Base-by-base conservation (phyloP, 202 grass and related monocot genomes). In the Saccharum hybrid region DNA sequence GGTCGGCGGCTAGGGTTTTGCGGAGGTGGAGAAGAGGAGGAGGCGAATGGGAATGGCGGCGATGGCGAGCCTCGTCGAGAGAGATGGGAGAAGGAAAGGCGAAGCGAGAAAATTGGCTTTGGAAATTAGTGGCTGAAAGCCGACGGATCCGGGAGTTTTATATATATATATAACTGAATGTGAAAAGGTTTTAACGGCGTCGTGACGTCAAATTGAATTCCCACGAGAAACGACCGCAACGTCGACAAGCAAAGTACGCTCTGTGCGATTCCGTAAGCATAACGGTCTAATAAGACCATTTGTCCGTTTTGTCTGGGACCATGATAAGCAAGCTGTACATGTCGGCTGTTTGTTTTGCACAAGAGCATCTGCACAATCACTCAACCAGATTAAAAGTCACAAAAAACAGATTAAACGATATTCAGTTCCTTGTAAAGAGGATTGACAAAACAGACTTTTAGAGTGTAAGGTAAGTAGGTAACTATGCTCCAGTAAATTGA, bases 1-100 rank as follows among this genome's bases (percentile, higher is more conserved):
- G 71, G 43, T 86, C 60, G 85, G 71, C 52, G 82, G 77, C 86
- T 94, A 91, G 92, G 87, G 87, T 89, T 94, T 94, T 78, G 81
- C n/a, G 62, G 87, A 75, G 61, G 81, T 66, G 66, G 46, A 86
- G 74, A 36, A 28, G 80, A 83, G 51, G 70, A 75, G 75, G 68
- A 15, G 75, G 57, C 63, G n/a, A 63, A 87, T 57, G 84, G 84
- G 64, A 86, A 84, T 77, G 84, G 76, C 84, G 84, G 88, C 84
- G 80, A 75, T 65, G 81, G 81, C 81, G 81, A 80, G 73, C 77
- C 61, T 83, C 48, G 54, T 83, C 48, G 68, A 39, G 5, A 21
- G 56, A 31, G 40, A 69, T 37, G 54, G 66, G 16, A 66, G 66
- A 76, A 68, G 54, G 74, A 68, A 71, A 82, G 86, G 75, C 66